Base-by-base conservation (phyloP, 805 yeast genomes). In the Metschnikowia kunwiensis region DNA sequence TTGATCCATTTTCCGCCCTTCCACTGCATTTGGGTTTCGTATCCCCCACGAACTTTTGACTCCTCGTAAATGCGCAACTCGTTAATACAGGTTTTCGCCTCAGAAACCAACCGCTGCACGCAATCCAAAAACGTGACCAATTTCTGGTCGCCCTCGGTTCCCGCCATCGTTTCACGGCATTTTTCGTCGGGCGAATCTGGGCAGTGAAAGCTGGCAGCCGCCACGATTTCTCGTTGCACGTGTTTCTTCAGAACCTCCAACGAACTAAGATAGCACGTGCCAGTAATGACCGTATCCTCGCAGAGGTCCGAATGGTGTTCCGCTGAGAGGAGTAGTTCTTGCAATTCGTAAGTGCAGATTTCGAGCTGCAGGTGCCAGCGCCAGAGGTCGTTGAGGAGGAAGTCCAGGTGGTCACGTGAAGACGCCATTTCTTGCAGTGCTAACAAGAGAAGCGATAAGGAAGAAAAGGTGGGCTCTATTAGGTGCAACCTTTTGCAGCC, bases 1-100 rank as follows among this genome's bases (percentile, higher is more conserved):
- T 32, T 27, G 11, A 33, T 34, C 43, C 47, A 47, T 14, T 27
- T 34, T 4, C 51, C 51, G 11, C 30, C 33, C 17, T 32, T 34
- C 27, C 24, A 32, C 24, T 17, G 15, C 13, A 27, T 5, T 12
- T 16, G 11, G 5, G 21, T 18, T 13, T 10, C 22, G 11, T n/a
- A 21, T n/a, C 11, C 24, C 9, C n/a, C n/a, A n/a, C n/a, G n/a
- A 21, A 21, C 24, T 2, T 10, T 7, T 21, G 24, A 21, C 24
- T 25, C 11, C 18, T 27, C 14, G n/a, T 8, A 13, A 8, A 12
- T 20, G 12, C 32, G 28, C 14, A 35, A 20, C 3, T 5, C 26
- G 13, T 15, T 35, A 8, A 24, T 29, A 16, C 38, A 29, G 14
- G 26, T 12, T 23, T 30, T 30, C n/a, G 32, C 20, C 10, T 35